Evolutionary conservation across 495 filamentous ascomycete genomes (phyloP).

Genomic region (Daldinia vernicosa): DNA sequence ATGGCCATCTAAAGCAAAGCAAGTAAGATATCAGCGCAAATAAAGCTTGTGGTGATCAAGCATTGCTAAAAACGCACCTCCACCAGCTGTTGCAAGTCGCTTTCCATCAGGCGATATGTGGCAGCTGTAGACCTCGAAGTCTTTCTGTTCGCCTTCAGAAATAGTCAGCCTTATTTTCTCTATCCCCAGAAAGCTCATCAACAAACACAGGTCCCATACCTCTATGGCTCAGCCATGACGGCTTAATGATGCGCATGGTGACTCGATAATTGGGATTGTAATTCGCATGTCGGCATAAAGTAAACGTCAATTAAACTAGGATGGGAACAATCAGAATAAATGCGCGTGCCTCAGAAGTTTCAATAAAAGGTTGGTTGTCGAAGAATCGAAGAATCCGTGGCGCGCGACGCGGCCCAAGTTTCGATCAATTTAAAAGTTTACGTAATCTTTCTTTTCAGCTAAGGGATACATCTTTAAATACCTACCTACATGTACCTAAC

Average conservation of each 20-base stretch:
- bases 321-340: conserved; percentile 11
- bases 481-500: not conserved
- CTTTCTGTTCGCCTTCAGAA: conserved; percentile 84
- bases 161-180: conserved; percentile 27
- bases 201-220: conserved; percentile 56
- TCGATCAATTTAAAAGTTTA: conserved; percentile 33
- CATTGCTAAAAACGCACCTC: conserved; percentile 66
- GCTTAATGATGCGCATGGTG: conserved; percentile 88
- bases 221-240: conserved; percentile 91
- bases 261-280: conserved; percentile 34
- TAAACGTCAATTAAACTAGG: conserved; percentile 3
- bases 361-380: conserved; percentile 9
- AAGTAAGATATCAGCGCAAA: conserved; percentile 26
- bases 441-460: conserved; percentile 24
- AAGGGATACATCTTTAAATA: not conserved
- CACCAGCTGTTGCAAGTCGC: conserved; percentile 89
- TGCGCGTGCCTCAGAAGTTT: conserved; percentile 22
- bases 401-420: conserved; percentile 48
- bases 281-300: conserved; percentile 46
- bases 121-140: conserved; percentile 97
- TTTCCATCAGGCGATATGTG: conserved; percentile 94
- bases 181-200: not conserved
- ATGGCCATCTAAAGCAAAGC: conserved; percentile 72
- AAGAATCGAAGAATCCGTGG: conserved; percentile 13
- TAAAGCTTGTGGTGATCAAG: conserved; percentile 13